Percentiles rank a stretch among this genome's conserved stretches.
Conservation (phyloP, 768 basidiomycete genomes). For the Dendrothele bispora region DNA sequence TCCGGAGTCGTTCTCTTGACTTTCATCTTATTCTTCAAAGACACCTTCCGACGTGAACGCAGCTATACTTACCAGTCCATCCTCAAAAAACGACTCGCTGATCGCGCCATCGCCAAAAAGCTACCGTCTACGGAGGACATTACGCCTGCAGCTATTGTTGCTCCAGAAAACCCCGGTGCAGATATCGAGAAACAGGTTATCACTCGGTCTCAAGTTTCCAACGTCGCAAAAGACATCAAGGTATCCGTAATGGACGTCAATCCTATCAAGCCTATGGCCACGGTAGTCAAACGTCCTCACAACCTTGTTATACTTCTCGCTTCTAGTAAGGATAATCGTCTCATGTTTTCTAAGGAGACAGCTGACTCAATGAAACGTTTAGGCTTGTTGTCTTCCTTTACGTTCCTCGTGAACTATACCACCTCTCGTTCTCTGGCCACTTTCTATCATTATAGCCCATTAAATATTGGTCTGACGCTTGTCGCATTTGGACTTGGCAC, state of each 20-base stretch:
- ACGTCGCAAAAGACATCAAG: conserved; percentile 34
- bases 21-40: conserved; percentile 71
- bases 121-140: too few species aligned
- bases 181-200: conserved; percentile 13
- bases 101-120: too few species aligned
- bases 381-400: conserved; percentile 13
- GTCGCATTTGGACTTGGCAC: conserved; percentile 71
- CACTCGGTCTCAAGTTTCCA: too few species aligned
- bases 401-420: conserved; percentile 63
- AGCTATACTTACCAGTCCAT: conserved; percentile 78
- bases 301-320: conserved; percentile 67
- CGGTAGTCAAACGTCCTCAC: conserved; percentile 59
- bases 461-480: conserved; percentile 75
- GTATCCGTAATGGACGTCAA: conserved; percentile 73
- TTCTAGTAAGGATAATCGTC: conserved; percentile 30
- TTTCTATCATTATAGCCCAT: conserved; percentile 64
- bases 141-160: too few species aligned
- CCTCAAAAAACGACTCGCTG: too few species aligned
- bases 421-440: conserved; percentile 65
- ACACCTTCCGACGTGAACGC: conserved; percentile 82
- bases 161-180: too few species aligned
- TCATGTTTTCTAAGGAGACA: background rate
- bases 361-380: background rate
- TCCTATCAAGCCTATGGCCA: conserved; percentile 61
- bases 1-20: conserved; percentile 51